Evolutionary conservation across 208 protist species (phyloP).

Genomic region (Angomonas desouzai): DNA sequence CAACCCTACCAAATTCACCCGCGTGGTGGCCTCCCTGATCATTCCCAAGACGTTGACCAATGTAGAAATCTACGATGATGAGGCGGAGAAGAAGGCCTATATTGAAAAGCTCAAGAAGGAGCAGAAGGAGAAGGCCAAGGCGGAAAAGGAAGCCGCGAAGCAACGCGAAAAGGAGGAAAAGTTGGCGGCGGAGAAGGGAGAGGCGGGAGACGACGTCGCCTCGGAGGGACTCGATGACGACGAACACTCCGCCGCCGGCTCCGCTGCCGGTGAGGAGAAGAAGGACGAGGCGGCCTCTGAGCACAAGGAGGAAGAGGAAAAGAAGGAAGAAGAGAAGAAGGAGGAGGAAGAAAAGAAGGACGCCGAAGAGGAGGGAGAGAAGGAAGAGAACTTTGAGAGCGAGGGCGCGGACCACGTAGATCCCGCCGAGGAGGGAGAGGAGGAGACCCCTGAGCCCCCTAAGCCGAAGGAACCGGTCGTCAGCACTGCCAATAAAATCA

Average conservation of each 20-base stretch:
- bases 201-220: constrained; percentile 8
- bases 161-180: constrained; percentile 14
- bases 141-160: constrained; percentile 18
- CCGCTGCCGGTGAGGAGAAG: constrained; percentile 5
- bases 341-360: constrained; percentile 11
- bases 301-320: not conserved
- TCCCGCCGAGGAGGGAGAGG: constrained; percentile 1
- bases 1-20: constrained; percentile 26
- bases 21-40: constrained; percentile 29
- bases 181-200: constrained; percentile 19
- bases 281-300: constrained; percentile 11
- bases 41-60: constrained; percentile 20
- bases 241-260: constrained; percentile 1
- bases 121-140: constrained; percentile 18
- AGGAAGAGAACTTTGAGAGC: constrained; percentile 13
- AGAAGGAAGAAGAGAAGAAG: constrained; percentile 10
- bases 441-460: not conserved
- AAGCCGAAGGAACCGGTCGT: constrained; percentile 14
- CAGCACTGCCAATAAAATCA: constrained; percentile 11
- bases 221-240: not conserved
- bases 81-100: constrained; percentile 20
- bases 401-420: constrained; percentile 17
- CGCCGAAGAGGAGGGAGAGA: constrained; percentile 1
- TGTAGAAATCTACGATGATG: constrained; percentile 10
- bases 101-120: constrained; percentile 27